Percentiles rank a stretch among this genome's conserved stretches.
Conservation (phyloP, 768 basidiomycete species). For the Zangia roseola region DNA sequence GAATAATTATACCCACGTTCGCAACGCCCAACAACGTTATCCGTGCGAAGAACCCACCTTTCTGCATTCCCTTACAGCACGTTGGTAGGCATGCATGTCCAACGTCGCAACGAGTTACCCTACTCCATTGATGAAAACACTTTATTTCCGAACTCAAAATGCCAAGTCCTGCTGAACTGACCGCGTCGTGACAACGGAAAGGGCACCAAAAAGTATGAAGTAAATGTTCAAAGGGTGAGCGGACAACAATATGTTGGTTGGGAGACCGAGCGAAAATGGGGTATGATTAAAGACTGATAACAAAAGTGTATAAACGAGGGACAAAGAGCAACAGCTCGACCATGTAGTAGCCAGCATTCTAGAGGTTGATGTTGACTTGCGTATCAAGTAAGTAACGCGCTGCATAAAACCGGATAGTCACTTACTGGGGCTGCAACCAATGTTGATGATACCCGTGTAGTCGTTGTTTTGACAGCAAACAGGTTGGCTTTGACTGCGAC, state of each 20-base stretch:
- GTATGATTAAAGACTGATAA: constrained; percentile 14
- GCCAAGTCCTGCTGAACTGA: background rate
- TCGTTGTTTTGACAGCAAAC: constrained; percentile 42
- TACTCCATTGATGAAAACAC: background rate
- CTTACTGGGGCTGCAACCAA: constrained; percentile 41
- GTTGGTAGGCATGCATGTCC: too few relatives aligned
- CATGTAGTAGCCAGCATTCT: background rate
- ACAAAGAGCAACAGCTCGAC: constrained; percentile 16
- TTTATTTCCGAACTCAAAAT: background rate
- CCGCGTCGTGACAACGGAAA: background rate
- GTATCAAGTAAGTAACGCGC: background rate
- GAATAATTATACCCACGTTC: too few relatives aligned
- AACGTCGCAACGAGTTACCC: background rate
- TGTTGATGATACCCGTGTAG: constrained; percentile 35
- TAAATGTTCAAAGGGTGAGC: background rate
- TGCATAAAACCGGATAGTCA: background rate
- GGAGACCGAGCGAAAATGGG: background rate
- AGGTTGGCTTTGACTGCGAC: constrained; percentile 31
- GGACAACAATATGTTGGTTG: background rate
- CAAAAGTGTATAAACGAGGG: background rate
- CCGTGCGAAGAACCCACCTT: too few relatives aligned
- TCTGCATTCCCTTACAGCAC: too few relatives aligned
- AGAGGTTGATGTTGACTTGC: constrained; percentile 16
- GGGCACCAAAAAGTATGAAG: background rate
- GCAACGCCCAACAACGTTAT: too few relatives aligned